Evolutionary conservation across 2,329 filamentous ascomycete genomes (phyloP).

Genomic region (Aspergillus brasiliensis): DNA sequence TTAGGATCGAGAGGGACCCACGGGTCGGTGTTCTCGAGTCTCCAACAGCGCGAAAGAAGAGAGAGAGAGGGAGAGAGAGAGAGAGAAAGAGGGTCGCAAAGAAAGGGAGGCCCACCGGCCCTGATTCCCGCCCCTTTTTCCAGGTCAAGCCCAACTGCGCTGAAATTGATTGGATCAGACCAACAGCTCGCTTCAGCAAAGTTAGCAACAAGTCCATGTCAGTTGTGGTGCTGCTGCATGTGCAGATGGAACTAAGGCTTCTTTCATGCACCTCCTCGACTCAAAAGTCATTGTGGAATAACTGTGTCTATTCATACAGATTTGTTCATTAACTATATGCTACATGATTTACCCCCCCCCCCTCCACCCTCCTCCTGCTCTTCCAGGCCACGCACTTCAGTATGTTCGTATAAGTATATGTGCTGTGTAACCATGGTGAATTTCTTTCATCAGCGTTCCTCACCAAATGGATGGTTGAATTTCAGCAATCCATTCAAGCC

Average conservation of each 20-base stretch:
- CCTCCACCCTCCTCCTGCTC: not conserved
- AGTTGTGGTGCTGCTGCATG: too few species aligned
- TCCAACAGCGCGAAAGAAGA: too few species aligned
- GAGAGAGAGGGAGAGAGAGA: too few species aligned
- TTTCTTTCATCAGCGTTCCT: constrained; percentile 42
- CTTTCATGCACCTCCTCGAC: too few species aligned
- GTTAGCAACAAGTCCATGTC: not conserved
- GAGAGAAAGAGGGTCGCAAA: not conserved
- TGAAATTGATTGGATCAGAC: not conserved
- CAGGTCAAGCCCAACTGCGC: not conserved
- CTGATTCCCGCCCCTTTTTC: constrained; percentile 3
- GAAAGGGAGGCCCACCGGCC: constrained; percentile 1
- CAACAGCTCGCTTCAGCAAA: not conserved
- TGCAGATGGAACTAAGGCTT: too few species aligned
- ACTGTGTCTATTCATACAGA: not conserved
- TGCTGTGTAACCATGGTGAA: too few species aligned
- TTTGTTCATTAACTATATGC: not conserved
- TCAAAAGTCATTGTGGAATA: too few species aligned
- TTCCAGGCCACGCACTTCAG: too few species aligned
- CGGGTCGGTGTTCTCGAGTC: not conserved
- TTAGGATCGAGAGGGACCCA: constrained; percentile 1
- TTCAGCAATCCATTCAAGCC: constrained; percentile 91
- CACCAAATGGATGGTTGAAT: constrained; percentile 96
- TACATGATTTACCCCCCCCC: not conserved
- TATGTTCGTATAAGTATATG: too few species aligned